A percentile compares a stretch with the other conserved stretches of the same genome.
Evolutionary conservation across 2,329 filamentous ascomycete species (phyloP).

Genomic region (Cadophora sp.): DNA sequence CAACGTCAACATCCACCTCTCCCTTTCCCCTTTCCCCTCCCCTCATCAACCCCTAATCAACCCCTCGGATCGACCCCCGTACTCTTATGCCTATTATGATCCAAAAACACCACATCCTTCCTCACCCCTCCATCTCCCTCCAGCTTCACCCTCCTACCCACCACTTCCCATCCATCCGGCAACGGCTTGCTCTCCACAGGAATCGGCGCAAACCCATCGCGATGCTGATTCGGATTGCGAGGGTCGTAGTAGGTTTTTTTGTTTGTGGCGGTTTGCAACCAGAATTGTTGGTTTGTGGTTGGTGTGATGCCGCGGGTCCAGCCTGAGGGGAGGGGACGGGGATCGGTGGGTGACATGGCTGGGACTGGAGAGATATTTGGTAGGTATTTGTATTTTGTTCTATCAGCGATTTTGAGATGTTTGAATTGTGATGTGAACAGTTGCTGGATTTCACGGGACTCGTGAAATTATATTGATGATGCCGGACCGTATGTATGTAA

Average conservation of each 20-base stretch:
- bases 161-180: constrained; percentile 17
- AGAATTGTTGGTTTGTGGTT: constrained; percentile 1
- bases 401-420: too few relatives aligned
- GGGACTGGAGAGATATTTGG: too few relatives aligned
- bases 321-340: constrained; percentile 4
- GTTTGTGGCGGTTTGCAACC: neutral
- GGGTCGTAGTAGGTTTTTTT: constrained; percentile 18
- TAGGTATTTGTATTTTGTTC: too few relatives aligned
- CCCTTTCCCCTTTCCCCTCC: neutral
- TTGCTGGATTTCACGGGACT: too few relatives aligned
- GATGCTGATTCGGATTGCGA: constrained; percentile 10
- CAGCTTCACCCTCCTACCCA: constrained; percentile 1
- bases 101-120: constrained; percentile 11
- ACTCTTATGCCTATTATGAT: constrained; percentile 15
- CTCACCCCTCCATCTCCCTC: neutral
- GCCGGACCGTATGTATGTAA: too few relatives aligned
- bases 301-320: neutral
- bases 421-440: too few relatives aligned
- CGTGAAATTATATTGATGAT: too few relatives aligned
- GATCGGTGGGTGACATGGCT: too few relatives aligned
- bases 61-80: neutral
- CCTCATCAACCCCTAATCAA: neutral
- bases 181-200: constrained; percentile 5
- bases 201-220: constrained; percentile 11
- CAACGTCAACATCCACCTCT: too few relatives aligned